Evolutionary conservation across 805 yeast species (phyloP), one percentile per base, ranked within the genome.

Genomic region (Yarrowia hollandica): DNA sequence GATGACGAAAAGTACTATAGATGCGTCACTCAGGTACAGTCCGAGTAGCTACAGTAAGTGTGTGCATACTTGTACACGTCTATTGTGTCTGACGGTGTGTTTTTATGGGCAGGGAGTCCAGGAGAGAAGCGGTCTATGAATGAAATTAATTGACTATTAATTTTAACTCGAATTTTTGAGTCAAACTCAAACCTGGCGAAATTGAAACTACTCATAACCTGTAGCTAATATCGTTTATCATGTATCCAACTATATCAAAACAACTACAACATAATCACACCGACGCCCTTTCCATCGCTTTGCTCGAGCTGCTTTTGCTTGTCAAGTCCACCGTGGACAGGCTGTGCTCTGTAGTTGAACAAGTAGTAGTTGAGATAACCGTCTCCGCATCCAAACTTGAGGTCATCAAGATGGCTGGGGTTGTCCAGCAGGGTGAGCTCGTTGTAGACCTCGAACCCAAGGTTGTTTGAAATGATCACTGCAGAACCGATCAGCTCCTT

Each of bases 341-440:
- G 90, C 72, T 82, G 82, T 4, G 96, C 85, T 68, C 79, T 84
- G 77, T 90, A 94, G 72, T 94, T 94, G 80, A 94, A 94, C 64
- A 94, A 75, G 70, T 94, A 94, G 72, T 87, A 94, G 72, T 94
- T 88, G 68, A 94, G 79, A 68, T 82, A 81, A 0, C 99, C 99
- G 71, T 92, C 98, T 41, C 99, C 99, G 50, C 83, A 81, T 30
- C 97, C 96, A 71, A 94, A 94, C 70, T 89, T 88, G 73, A 88
- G 79, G 35, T 87, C 84, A 22, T 88, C 85, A 64, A 94, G 76
- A 74, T 94, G 90, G 61, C 87, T 74, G 14, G 90, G 79, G 71
- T 94, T 94, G 69, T 94, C 99, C 74, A 90, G 96, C 10, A 90
- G 79, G 0, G 97, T 83, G 63, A 94, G 77, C 9, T 97, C 96